Conservation (phyloP, 2,329 filamentous ascomycete genomes). For the Aspergillus sergii region DNA sequence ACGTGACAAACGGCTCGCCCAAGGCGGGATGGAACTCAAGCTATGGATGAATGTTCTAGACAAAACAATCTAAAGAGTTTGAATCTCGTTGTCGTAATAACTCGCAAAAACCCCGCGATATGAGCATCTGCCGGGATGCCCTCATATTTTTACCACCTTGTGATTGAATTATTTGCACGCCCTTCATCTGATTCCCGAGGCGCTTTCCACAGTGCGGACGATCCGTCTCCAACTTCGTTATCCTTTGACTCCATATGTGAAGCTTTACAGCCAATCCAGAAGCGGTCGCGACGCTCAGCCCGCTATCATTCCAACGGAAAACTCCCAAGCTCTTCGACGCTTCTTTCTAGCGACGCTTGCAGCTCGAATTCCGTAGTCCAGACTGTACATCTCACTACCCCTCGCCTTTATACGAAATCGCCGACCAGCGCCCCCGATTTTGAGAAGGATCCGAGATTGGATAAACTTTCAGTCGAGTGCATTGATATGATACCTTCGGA, state of each 20-base stretch:
- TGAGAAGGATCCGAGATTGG: slow-evolving; percentile 75
- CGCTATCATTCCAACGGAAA: slow-evolving; percentile 14
- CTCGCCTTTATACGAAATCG: slow-evolving; percentile 24
- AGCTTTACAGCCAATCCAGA: slow-evolving; percentile 41
- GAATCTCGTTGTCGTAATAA: background rate
- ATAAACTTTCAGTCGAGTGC: slow-evolving; percentile 74
- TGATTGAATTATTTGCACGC: slow-evolving; percentile 59
- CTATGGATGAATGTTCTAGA: background rate
- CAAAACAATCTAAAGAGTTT: background rate
- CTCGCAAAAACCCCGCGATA: slow-evolving; percentile 19
- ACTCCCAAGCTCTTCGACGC: slow-evolving; percentile 11
- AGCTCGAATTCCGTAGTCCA: slow-evolving; percentile 10
- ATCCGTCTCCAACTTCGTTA: slow-evolving; percentile 25
- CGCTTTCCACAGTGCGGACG: slow-evolving; percentile 8
- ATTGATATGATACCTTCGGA: slow-evolving; percentile 66
- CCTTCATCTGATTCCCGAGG: slow-evolving; percentile 21
- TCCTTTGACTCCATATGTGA: slow-evolving; percentile 39
- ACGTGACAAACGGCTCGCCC: slow-evolving; percentile 10
- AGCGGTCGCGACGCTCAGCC: slow-evolving; percentile 23
- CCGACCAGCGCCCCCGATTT: slow-evolving; percentile 20
- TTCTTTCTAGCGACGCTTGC: slow-evolving; percentile 9
- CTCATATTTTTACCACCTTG: slow-evolving; percentile 66
- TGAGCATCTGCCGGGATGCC: slow-evolving; percentile 53
- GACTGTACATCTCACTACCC: slow-evolving; percentile 9
- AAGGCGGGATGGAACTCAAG: slow-evolving; percentile 4